These are phyloP conservation scores for Coleophoma cylindrospora DNA, from an alignment of 2,329 filamentous ascomycete genomes.

Conservation along the genomic window DNA sequence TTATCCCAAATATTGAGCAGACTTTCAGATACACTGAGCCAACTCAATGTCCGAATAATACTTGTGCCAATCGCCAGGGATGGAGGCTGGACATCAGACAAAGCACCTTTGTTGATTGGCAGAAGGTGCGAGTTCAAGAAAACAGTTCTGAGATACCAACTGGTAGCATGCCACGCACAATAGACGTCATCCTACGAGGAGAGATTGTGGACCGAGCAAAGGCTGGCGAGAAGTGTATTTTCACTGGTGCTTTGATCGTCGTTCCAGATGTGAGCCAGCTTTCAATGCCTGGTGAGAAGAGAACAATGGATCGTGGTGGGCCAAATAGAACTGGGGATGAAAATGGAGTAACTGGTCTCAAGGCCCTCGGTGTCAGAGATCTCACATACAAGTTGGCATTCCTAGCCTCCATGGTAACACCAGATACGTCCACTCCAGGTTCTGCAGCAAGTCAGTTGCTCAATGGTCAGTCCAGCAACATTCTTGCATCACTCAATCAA, in stretches of 20 bases:
- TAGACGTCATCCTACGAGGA: slow-evolving; percentile 93
- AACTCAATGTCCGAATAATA: slow-evolving; percentile 85
- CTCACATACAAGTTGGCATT: slow-evolving; percentile 96
- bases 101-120: slow-evolving; percentile 98
- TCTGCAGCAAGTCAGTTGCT: slow-evolving; percentile 64
- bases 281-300: slow-evolving; percentile 76
- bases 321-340: slow-evolving; percentile 73
- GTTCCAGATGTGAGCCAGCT: slow-evolving; percentile 96
- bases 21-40: slow-evolving; percentile 97
- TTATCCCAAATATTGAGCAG: slow-evolving; percentile 89
- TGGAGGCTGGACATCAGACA: slow-evolving; percentile 97
- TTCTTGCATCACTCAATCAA: slow-evolving; percentile 78
- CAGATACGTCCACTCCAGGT: slow-evolving; percentile 77
- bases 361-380: slow-evolving; percentile 89
- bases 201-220: slow-evolving; percentile 98
- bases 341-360: slow-evolving; percentile 80
- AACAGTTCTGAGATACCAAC: slow-evolving; percentile 98
- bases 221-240: slow-evolving; percentile 96
- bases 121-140: slow-evolving; percentile 96
- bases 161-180: slow-evolving; percentile 95
- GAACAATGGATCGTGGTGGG: slow-evolving; percentile 81
- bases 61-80: slow-evolving; percentile 82
- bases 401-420: slow-evolving; percentile 91
- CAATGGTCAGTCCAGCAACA: slow-evolving; percentile 73
- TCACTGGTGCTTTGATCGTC: slow-evolving; percentile 92